Conservation (phyloP, 2,329 filamentous ascomycete species). For the Neonectria faginata region DNA sequence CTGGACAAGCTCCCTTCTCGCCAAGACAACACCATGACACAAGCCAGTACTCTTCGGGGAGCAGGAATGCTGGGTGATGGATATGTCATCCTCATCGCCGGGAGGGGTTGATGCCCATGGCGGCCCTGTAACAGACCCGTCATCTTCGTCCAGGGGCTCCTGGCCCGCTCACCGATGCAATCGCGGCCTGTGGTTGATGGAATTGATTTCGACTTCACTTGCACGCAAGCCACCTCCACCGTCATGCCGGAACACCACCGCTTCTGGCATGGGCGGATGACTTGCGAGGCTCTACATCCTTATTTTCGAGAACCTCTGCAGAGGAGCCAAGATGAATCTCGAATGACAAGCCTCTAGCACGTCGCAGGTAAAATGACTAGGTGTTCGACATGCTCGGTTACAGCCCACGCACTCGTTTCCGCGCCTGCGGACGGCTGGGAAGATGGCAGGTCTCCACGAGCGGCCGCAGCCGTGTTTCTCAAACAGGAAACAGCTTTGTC, state of each 20-base stretch:
- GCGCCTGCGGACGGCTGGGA: slow-evolving; percentile 27
- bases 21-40: slow-evolving; percentile 13
- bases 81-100: slow-evolving; percentile 15
- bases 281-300: slow-evolving; percentile 26
- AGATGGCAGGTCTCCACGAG: slow-evolving; percentile 22
- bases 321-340: slow-evolving; percentile 22
- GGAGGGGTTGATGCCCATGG: slow-evolving; percentile 16
- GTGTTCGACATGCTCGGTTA: slow-evolving; percentile 24
- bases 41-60: slow-evolving; percentile 1
- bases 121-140: slow-evolving; percentile 29
- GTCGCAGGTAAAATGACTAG: slow-evolving; percentile 44
- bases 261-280: slow-evolving; percentile 27
- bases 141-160: slow-evolving; percentile 36
- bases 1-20: slow-evolving; percentile 13
- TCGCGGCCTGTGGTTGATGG: slow-evolving; percentile 46
- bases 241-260: slow-evolving; percentile 32
- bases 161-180: slow-evolving; percentile 40
- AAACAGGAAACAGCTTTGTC: slow-evolving; percentile 31
- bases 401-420: slow-evolving; percentile 29
- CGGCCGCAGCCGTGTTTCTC: slow-evolving; percentile 34
- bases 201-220: slow-evolving; percentile 42
- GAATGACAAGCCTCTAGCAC: slow-evolving; percentile 37
- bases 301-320: slow-evolving; percentile 16
- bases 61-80: slow-evolving; percentile 11
- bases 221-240: slow-evolving; percentile 21